Base-by-base conservation (phyloP, 306 rosid species). In the Carpinus viminea region DNA sequence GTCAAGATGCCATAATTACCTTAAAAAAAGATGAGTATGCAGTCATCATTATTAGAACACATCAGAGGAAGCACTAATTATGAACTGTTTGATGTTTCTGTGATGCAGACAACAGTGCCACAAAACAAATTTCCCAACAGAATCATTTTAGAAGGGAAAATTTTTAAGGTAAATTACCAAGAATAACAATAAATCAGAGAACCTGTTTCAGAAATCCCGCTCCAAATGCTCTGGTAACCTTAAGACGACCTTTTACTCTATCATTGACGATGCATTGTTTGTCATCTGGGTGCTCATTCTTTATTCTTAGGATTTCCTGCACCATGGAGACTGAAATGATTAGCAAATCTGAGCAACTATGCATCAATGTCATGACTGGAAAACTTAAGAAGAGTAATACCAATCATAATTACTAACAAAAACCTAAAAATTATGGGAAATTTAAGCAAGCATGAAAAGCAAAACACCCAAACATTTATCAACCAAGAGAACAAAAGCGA, bases 121-220 rank as follows among this genome's bases (percentile, higher is more conserved):
- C 7, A 41, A 41, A 17, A 24, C 21, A 2, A 45, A 26, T n/a
- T 21, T 72, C 18, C 45, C 64, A 57, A 34, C 72, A 68, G 64
- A 81, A 47, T 75, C 12, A 47, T 11, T 59, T 18, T 31, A 53
- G 60, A 86, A 73, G 57, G 75, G 59, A 61, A 21, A 68, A 41
- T 31, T 26, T 15, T 31, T 51, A 17, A 66, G n/a, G 51, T 45
- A 55, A 47, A 77, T 38, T 53, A 79, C 65, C 73, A 72, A 8
- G 48, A 66, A 46, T 45, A 57, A 80, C 78, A 51, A 77, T 61
- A 52, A 43, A 59, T 59, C 34, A 60, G 78, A 71, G 43, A 59
- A 95, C 99, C 99, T 91, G 93, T 84, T 95, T 95, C 87, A 95
- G 89, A 89, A 86, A 95, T 83, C 99, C 98, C 12, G 99, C 99